Conservation (phyloP, 1,284 basidiomycete genomes). For the Bondarzewia mesenterica region DNA sequence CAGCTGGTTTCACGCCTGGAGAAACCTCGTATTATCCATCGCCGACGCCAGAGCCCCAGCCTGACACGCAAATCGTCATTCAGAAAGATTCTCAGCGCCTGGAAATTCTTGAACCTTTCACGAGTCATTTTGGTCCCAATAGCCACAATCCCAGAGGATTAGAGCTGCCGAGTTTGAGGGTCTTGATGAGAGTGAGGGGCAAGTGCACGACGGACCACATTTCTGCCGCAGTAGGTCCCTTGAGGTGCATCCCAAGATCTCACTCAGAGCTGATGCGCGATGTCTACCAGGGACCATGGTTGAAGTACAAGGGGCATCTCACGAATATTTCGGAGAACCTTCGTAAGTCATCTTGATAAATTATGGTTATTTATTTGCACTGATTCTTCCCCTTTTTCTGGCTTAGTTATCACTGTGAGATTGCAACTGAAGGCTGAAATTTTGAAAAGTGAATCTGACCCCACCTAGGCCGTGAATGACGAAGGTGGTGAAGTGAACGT, state of each 20-base stretch:
- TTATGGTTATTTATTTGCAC: too few species aligned
- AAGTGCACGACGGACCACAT: constrained; percentile 99
- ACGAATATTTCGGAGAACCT: constrained; percentile 97
- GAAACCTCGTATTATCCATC: constrained; percentile 76
- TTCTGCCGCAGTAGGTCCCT: constrained; percentile 71
- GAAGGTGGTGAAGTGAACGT: constrained; percentile 88
- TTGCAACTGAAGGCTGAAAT: too few species aligned
- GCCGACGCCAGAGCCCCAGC: constrained; percentile 68
- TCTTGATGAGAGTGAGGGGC: constrained; percentile 87
- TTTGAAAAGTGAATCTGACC: too few species aligned
- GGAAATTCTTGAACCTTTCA: constrained; percentile 85
- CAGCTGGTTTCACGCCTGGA: constrained; percentile 77
- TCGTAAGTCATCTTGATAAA: constrained; percentile 40
- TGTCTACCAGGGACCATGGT: constrained; percentile 75
- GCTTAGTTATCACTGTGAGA: constrained; percentile 47
- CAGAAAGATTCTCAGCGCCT: constrained; percentile 77
- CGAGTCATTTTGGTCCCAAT: constrained; percentile 60
- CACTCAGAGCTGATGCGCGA: not conserved
- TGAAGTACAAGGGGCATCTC: constrained; percentile 97
- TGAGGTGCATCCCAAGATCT: not conserved
- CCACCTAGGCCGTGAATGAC: constrained; percentile 81
- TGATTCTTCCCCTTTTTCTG: not conserved
- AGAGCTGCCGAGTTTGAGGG: constrained; percentile 79
- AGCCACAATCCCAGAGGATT: constrained; percentile 43
- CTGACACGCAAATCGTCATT: constrained; percentile 78